phyloP scores from a whole-genome alignment of 768 basidiomycete genomes.

The Termitomyces titanicus region DNA sequence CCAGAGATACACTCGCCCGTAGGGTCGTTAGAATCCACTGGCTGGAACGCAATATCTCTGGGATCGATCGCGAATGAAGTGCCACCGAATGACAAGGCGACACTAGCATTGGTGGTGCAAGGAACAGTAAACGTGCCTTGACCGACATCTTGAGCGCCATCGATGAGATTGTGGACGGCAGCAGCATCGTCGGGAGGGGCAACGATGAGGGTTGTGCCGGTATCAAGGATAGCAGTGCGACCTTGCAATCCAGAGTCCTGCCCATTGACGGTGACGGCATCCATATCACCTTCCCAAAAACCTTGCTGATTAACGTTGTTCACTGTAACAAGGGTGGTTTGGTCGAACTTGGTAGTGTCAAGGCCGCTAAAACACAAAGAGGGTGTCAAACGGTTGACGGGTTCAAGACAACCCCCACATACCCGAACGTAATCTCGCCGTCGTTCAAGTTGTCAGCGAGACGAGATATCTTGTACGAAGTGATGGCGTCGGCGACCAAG shows the following conservation, averaged over 20 bases:
- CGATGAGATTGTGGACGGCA: conserved; percentile 40
- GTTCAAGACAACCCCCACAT: not conserved
- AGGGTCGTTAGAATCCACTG: conserved; percentile 45
- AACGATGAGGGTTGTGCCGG: conserved; percentile 53
- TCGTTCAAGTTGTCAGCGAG: conserved; percentile 65
- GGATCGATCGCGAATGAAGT: conserved; percentile 55
- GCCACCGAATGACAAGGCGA: conserved; percentile 47
- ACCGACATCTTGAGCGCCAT: conserved; percentile 37
- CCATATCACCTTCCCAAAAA: conserved; percentile 79
- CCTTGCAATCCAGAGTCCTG: conserved; percentile 43
- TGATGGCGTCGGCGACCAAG: conserved; percentile 59
- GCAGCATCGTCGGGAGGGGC: conserved; percentile 36
- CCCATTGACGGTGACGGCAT: conserved; percentile 57
- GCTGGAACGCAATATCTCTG: conserved; percentile 57
- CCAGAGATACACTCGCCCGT: conserved; percentile 69
- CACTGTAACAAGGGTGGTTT: conserved; percentile 52
- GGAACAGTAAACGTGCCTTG: conserved; percentile 52
- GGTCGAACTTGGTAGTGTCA: conserved; percentile 66
- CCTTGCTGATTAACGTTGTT: conserved; percentile 61
- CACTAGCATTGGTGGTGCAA: conserved; percentile 37
- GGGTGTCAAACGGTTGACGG: not conserved
- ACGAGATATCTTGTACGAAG: conserved; percentile 79
- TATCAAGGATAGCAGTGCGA: conserved; percentile 74
- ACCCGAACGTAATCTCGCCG: conserved; percentile 81
- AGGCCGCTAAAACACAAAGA: conserved; percentile 38